Evolutionary conservation across 805 yeast genomes (phyloP), one percentile per base, ranked within the genome.

Genomic region (Scheffersomyces ergatensis): DNA sequence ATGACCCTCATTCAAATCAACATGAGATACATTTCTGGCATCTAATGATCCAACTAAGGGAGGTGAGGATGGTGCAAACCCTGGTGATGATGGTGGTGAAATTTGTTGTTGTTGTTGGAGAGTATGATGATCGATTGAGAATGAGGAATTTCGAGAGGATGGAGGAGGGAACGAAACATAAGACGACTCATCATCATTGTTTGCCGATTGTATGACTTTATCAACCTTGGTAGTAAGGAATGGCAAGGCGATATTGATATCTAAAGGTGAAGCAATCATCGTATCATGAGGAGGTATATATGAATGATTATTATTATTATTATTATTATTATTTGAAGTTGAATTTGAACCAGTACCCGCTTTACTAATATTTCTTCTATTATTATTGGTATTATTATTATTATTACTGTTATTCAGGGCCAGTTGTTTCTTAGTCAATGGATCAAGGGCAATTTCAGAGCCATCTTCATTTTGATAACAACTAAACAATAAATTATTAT

Each of bases 401-500:
- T 33, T 33, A 18, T 24, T 8, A 30, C 14, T 27, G 11, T 17
- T 11, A 19, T 36, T 26, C 13, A 11, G 8, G 25, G 25, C 25
- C 25, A 23, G 25, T 26, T 13, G 12, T 29, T 23, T 37, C 38
- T 33, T 29, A 37, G 21, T 14, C 3, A 37, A 26, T 18, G 34
- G 19, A 21, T 33, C 36, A 16, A 17, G 15, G 15, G 25, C 42
- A 18, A 39, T 42, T 32, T 59, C 66, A 1, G 57, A 54, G 15
- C 26, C 42, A 18, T 40, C 43, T 32, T 59, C 66, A 1, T 56
- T 53, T 21, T 73, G 73, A 47, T 75, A 78, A 48, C 83, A 77
- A 44, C 78, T 72, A 4, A 80, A 77, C 31, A 85, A 55, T 26
- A 85, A 57, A 49, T 85, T 85, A 46, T 83, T 85, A 49, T 79